These are phyloP conservation scores for Ascochyta fabae DNA, from an alignment of 2,329 filamentous ascomycete genomes.

Conservation along the genomic window DNA sequence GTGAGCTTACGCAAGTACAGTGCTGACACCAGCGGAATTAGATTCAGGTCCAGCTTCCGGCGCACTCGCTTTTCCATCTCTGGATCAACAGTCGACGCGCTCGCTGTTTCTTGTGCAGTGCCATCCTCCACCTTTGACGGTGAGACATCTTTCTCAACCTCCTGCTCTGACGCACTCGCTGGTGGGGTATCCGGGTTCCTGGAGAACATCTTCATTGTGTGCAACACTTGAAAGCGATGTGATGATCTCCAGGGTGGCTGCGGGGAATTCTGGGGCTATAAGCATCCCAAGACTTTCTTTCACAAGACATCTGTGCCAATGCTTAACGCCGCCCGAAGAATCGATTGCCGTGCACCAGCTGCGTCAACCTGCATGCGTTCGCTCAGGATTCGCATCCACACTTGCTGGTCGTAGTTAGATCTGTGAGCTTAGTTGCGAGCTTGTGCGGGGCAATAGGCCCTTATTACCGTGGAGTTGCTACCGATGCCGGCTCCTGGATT, in stretches of 20 bases:
- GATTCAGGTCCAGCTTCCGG: slow-evolving; percentile 40
- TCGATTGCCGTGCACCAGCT: background rate
- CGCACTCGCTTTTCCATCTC: slow-evolving; percentile 35
- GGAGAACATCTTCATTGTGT: background rate
- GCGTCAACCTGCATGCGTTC: background rate
- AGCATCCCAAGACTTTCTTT: slow-evolving; percentile 2
- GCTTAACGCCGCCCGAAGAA: background rate
- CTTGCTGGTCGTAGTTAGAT: background rate
- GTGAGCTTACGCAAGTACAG: slow-evolving; percentile 42
- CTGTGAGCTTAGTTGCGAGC: background rate
- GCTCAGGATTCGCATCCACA: background rate
- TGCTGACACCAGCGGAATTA: slow-evolving; percentile 42
- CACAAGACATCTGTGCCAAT: background rate
- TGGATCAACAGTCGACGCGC: slow-evolving; percentile 17
- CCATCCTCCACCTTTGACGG: slow-evolving; percentile 13
- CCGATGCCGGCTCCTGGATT: background rate
- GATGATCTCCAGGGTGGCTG: background rate
- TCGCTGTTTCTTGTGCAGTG: background rate
- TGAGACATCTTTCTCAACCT: slow-evolving; percentile 1
- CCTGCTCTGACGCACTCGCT: background rate
- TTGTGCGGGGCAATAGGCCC: slow-evolving; percentile 5
- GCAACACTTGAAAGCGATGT: too few relatives aligned
- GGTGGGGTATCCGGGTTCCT: background rate
- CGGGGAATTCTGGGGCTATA: background rate
- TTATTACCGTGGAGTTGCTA: slow-evolving; percentile 6